Base-by-base conservation (phyloP, 1,139 yeast genomes). In the Pichia sorboxylosa region DNA sequence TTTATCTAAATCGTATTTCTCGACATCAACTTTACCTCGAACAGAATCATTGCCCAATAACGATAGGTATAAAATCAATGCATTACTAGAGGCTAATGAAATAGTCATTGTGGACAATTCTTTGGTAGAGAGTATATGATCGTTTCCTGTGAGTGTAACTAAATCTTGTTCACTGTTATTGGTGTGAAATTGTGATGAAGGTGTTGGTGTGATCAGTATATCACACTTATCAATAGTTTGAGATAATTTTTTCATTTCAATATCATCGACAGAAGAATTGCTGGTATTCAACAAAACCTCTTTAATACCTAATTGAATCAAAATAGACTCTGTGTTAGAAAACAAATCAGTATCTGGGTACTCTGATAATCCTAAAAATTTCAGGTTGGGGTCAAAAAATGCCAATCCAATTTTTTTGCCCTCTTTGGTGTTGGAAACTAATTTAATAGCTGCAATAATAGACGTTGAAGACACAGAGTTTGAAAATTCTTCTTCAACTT, bases 251-350 rank as follows among this genome's bases (percentile, higher is more conserved):
- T 42, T 51, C 39, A 45, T 58, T 26, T 58, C 62, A 1, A 59
- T 51, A 33, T 64, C 66, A 20, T 61, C 64, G 61, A 32, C 57
- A 58, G 52, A 36, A 47, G 61, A 59, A 11, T 23, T 28, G 17
- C 29, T 25, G 16, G 36, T 22, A 4, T 79, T 79, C 6, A 84
- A 51, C 8, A 90, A 56, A 29, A 85, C 78, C 49, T 90, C 98
- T 47, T 81, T 82, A 5, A 85, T 83, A 16, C 94, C 95, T 24
- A 85, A 60, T 53, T 90, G 98, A 43, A 90, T 79, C 36, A 87
- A 56, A 33, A 84, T 64, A 37, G 92, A 77, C 51, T 90, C 97
- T 41, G 87, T 58, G 49, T 87, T 87, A 2, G 94, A 78, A 47
- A 69, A 85, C 10, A 84, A 63, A 32, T 90, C 97, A 47, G 83